These are phyloP conservation scores for Euphorbia pulcherrima DNA, from an alignment of 345 rosid genomes.

Conservation along the genomic window DNA sequence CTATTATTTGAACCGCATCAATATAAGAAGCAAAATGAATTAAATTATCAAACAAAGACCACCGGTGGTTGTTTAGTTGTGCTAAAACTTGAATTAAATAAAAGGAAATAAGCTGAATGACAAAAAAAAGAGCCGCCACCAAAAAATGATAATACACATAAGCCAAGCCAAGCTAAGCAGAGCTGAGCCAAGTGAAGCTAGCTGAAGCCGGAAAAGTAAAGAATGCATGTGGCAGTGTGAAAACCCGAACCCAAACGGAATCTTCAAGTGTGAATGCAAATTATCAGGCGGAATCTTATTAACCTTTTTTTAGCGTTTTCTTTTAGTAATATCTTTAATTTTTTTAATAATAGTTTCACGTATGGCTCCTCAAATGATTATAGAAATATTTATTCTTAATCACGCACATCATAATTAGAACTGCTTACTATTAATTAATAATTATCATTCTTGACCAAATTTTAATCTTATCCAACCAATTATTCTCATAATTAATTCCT, in stretches of 20 bases:
- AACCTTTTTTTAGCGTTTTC: background rate
- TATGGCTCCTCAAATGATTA: background rate
- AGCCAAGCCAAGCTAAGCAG: background rate
- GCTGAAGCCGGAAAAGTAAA: background rate
- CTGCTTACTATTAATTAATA: no score
- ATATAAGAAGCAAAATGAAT: no score
- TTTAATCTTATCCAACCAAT: no score
- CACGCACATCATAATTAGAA: background rate
- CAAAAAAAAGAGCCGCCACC: background rate
- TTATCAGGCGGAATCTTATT: constrained; percentile 29
- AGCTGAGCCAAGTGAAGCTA: background rate
- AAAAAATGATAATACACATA: background rate
- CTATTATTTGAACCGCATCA: no score
- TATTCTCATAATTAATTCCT: background rate
- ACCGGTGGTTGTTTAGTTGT: no score
- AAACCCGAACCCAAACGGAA: constrained; percentile 18
- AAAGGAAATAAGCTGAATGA: no score
- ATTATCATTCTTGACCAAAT: no score
- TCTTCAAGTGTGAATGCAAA: constrained; percentile 43
- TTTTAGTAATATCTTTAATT: background rate
- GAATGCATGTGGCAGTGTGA: constrained; percentile 23
- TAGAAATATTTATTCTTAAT: background rate
- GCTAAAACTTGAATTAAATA: no score
- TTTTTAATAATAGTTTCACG: constrained; percentile 10
- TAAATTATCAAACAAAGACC: no score